Base-by-base conservation (phyloP, 2,329 filamentous ascomycete genomes). In the Penicillium verrucosum region DNA sequence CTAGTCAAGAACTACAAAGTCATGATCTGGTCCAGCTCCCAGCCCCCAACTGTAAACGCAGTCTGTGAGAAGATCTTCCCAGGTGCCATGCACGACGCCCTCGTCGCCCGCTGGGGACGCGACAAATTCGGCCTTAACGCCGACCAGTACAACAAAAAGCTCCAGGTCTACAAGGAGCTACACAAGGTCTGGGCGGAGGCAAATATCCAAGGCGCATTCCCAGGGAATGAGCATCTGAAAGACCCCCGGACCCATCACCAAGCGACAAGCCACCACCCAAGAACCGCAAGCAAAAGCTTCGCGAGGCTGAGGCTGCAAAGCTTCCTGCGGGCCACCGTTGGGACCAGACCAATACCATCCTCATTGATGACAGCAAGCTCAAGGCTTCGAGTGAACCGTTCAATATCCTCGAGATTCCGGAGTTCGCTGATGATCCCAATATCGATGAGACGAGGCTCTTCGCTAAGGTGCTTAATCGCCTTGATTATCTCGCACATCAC, bases 141-240 rank as follows among this genome's bases (percentile, higher is more conserved):
- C 0, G 59, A 71, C 3, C 87, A 96, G 70, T 96, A 89, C 76
- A 77, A 81, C 56, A 64, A 74, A 48, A 89, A 89, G 56, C 86
- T 93, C 0, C 90, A 95, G 71, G 91, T 92, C 56, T 97, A 97
- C 81, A 99, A 99, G 78, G 84, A 89, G 37, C 81, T 99, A 3
- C 80, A 84, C 0, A 78, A 75, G 48, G 75, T 97, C 0, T 99
- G 94, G 94, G 67, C 66, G 2, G 73, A 78, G 8, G 64, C 77
- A 5, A 53, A 61, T 1, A 75, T 81, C 14, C 78, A 81, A 61
- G 64, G 65, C 5, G 70, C 70, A n/a, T 77, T 80, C 47, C 78
- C 78, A 1, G 59, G 43, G 37, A 55, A 58, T n/a, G 49, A 55
- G 14, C 38, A 46, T 21, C 21, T 49, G n/a, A 36, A 54, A 53